Base-by-base conservation (phyloP, 805 yeast genomes). In the Yarrowia sp. region DNA sequence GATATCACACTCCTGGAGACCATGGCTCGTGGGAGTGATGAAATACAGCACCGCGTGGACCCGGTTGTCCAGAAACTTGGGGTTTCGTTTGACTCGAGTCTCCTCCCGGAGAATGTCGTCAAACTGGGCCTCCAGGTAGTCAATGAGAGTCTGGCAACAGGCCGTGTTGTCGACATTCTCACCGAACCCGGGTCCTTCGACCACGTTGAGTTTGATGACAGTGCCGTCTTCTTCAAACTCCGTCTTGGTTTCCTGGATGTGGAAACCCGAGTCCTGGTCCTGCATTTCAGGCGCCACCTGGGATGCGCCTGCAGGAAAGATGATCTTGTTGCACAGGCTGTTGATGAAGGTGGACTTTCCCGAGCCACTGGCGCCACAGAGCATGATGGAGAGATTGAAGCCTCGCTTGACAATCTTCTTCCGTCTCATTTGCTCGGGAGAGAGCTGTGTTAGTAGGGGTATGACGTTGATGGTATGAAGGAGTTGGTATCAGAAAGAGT, bases 341-440 rank as follows among this genome's bases (percentile, higher is more conserved):
- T 93, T 92, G 76, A 93, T 91, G 74, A 92, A 89, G 6, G 97
- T 92, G n/a, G 97, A 89, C 76, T 97, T 85, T 17, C 97, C 97
- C 55, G 87, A 81, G 2, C 98, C 98, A 88, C 87, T 86, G 75
- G 90, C 89, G 50, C 97, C 98, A 68, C 91, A 88, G 44, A 91
- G 87, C 94, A 92, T 88, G 33, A 73, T 33, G 49, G 73, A 71
- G n/a, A 73, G 69, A 20, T 70, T 70, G 70, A 72, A 72, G n/a
- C 89, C 90, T 72, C 85, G 87, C 73, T 85, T 87, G 68, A 87
- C 85, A 73, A 84, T 86, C 75, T 86, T 89, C 68, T 87, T 82
- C 71, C 88, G 81, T 66, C 88, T 80, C 69, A 85, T 73, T 65
- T 71, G 74, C 47, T 74, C 77, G 0, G 76, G 77, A 17, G 76